phyloP scores from a whole-genome alignment of 139 green algal genomes.

The Nannochloris sp. region DNA sequence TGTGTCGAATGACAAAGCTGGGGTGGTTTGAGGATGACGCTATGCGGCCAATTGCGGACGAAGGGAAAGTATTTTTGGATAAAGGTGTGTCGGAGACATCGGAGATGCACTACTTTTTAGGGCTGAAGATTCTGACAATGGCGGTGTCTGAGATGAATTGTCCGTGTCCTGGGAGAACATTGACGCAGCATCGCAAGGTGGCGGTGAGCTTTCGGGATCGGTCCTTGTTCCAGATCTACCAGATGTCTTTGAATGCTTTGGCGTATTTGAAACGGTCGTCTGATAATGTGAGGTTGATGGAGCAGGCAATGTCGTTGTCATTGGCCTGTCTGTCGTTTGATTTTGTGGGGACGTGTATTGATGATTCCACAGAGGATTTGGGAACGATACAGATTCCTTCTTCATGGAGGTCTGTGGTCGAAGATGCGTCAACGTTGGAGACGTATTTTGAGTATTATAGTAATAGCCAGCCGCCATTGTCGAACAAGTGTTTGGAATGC shows the following conservation, averaged over 20 bases:
- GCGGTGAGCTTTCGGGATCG: slow-evolving; percentile 43
- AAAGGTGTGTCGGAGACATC: slow-evolving; percentile 22
- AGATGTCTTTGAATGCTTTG: slow-evolving; percentile 53
- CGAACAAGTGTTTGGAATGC: slow-evolving; percentile 65
- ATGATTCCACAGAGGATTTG: slow-evolving; percentile 90
- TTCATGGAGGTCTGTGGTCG: slow-evolving; percentile 51
- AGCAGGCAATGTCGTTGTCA: slow-evolving; percentile 68
- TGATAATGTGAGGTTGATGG: slow-evolving; percentile 60
- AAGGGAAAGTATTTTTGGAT: slow-evolving; percentile 63
- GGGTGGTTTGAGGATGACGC: slow-evolving; percentile 89
- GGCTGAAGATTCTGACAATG: slow-evolving; percentile 80
- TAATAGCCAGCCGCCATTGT: slow-evolving; percentile 66
- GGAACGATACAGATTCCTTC: slow-evolving; percentile 85
- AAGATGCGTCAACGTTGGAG: slow-evolving; percentile 78
- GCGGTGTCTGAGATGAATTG: slow-evolving; percentile 90
- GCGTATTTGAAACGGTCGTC: slow-evolving; percentile 36
- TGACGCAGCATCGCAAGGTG: slow-evolving; percentile 89
- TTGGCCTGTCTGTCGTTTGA: slow-evolving; percentile 91
- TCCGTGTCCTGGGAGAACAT: slow-evolving; percentile 66
- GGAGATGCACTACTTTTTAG: slow-evolving; percentile 76
- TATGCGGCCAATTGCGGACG: slow-evolving; percentile 73
- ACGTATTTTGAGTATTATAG: slow-evolving; percentile 89
- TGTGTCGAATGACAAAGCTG: slow-evolving; percentile 90
- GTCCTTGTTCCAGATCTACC: slow-evolving; percentile 30
- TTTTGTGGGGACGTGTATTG: slow-evolving; percentile 94